Conservation (phyloP, 257 asterid genomes). For the Fraxinus excelsior region DNA sequence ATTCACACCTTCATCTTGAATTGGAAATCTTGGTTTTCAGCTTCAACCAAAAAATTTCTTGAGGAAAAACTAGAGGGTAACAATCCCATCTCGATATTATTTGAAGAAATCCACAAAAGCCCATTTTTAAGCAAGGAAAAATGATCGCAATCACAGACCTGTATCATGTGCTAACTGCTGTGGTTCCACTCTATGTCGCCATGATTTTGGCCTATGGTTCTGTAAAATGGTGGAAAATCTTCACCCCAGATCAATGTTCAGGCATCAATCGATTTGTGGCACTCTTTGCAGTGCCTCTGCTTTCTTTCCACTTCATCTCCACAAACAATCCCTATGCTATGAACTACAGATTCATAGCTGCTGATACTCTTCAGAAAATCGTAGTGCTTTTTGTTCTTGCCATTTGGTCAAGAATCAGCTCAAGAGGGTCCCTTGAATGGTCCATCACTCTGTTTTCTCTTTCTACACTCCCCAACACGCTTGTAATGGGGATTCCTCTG, state of each 20-base stretch:
- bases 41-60: background rate
- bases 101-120: background rate
- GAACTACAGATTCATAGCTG: slow-evolving; percentile 70
- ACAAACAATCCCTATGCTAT: slow-evolving; percentile 65
- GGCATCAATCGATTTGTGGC: slow-evolving; percentile 81
- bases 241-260: slow-evolving; percentile 73
- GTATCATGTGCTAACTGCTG: slow-evolving; percentile 70
- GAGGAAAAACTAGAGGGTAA: background rate
- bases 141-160: slow-evolving; percentile 53
- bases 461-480: slow-evolving; percentile 65
- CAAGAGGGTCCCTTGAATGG: slow-evolving; percentile 67
- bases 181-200: slow-evolving; percentile 72
- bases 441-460: slow-evolving; percentile 66
- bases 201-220: slow-evolving; percentile 72
- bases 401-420: slow-evolving; percentile 49
- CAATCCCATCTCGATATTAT: slow-evolving; percentile 10
- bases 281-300: slow-evolving; percentile 67
- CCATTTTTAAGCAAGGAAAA: background rate
- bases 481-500: slow-evolving; percentile 71
- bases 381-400: slow-evolving; percentile 51
- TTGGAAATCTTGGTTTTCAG: background rate
- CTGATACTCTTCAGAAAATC: slow-evolving; percentile 69
- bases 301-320: slow-evolving; percentile 73
- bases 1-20: background rate
- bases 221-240: slow-evolving; percentile 73